Conservation (phyloP, 2,329 filamentous ascomycete genomes). For the Arthrobotrys conoides region DNA sequence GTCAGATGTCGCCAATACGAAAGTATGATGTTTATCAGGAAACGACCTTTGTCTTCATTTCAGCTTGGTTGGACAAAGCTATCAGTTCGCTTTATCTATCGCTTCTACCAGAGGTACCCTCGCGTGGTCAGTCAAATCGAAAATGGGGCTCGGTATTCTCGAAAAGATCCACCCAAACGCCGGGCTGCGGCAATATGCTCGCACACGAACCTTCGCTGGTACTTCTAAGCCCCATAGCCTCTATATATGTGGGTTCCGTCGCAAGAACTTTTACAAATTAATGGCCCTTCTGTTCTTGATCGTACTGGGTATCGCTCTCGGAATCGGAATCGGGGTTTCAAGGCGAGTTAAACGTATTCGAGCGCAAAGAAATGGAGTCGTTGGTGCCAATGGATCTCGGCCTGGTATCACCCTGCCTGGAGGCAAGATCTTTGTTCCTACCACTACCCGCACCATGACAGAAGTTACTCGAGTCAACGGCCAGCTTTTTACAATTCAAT, state of each 20-base stretch:
- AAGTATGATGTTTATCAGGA: not conserved
- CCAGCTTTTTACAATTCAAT: conserved; percentile 47
- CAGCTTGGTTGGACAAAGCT: not conserved
- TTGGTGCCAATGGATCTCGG: conserved; percentile 52
- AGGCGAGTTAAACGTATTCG: conserved; percentile 56
- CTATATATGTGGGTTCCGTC: conserved; percentile 63
- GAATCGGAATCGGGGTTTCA: conserved; percentile 60
- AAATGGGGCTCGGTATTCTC: conserved; percentile 33
- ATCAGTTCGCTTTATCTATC: conserved; percentile 11
- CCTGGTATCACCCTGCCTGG: conserved; percentile 44
- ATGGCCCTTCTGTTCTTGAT: conserved; percentile 51
- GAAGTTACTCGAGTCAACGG: conserved; percentile 35
- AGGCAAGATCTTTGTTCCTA: conserved; percentile 48
- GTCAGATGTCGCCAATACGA: not conserved
- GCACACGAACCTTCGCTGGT: conserved; percentile 63
- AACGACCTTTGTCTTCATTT: not conserved
- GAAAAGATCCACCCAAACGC: conserved; percentile 62
- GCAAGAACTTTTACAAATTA: conserved; percentile 63
- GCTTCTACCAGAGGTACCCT: not conserved
- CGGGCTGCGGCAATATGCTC: conserved; percentile 61
- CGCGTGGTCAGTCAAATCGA: not conserved
- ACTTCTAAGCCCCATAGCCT: conserved; percentile 63
- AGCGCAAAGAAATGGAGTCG: conserved; percentile 51
- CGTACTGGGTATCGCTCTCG: conserved; percentile 57
- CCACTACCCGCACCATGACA: conserved; percentile 40